Evolutionary conservation across 192 early-diverging fungal genomes (phyloP).

Genomic region (Coemansia biformis): DNA sequence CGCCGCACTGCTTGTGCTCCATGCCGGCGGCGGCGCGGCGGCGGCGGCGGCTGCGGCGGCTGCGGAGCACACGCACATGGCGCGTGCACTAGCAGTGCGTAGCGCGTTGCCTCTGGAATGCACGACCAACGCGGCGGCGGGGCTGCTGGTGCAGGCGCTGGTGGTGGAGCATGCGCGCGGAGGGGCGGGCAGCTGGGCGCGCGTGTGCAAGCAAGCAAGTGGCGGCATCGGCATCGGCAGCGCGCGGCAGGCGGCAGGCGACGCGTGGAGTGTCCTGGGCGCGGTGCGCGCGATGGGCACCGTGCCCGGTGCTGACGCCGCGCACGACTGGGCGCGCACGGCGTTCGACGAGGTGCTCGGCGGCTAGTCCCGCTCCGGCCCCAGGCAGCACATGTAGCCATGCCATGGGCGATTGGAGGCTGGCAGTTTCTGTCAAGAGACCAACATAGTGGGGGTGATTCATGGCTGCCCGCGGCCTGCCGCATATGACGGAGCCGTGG

Average conservation of each 20-base stretch:
- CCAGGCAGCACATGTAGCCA: no score
- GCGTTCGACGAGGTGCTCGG: conserved; percentile 13
- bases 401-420: no score
- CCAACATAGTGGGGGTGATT: no score
- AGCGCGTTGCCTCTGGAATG: conserved; percentile 27
- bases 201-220: conserved; percentile 9
- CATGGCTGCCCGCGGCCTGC: no score
- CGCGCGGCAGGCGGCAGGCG: conserved; percentile 14
- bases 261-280: conserved; percentile 17
- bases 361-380: background rate
- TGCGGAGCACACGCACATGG: no score
- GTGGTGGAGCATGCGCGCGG: conserved; percentile 16
- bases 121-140: conserved; percentile 18
- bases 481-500: no score
- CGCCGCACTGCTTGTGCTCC: conserved; percentile 10
- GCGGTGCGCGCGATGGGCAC: conserved; percentile 31
- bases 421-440: no score
- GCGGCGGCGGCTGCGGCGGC: no score
- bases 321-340: conserved; percentile 22
- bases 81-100: conserved; percentile 3
- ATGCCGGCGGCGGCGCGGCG: background rate
- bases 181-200: conserved; percentile 24
- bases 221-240: conserved; percentile 26
- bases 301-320: conserved; percentile 7
- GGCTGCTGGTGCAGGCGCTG: conserved; percentile 33